Conservation (phyloP, 176 grass and related monocot species). For the Neostapfia colusana region DNA sequence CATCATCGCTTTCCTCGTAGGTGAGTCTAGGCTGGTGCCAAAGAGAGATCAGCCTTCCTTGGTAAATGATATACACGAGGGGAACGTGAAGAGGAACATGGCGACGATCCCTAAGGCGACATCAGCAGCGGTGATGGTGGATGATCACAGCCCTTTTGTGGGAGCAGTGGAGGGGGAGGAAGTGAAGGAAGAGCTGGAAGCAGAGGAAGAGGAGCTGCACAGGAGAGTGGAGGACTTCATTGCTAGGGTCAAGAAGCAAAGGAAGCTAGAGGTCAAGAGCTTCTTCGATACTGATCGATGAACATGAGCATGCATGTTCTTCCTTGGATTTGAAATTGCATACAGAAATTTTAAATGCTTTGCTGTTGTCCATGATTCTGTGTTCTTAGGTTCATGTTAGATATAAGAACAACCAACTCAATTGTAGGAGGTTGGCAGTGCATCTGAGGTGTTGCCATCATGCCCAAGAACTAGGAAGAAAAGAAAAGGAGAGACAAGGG, state of each 20-base stretch:
- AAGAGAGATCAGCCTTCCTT: slow-evolving; percentile 29
- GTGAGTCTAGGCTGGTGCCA: slow-evolving; percentile 60
- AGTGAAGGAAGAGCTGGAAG: slow-evolving; percentile 36
- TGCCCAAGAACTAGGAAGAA: slow-evolving; percentile 32
- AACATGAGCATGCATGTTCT: neutral
- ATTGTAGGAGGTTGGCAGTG: slow-evolving; percentile 34
- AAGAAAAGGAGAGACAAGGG: slow-evolving; percentile 27
- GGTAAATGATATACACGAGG: slow-evolving; percentile 51
- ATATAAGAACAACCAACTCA: slow-evolving; percentile 26
- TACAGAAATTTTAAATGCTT: slow-evolving; percentile 33
- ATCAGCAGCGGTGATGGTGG: neutral
- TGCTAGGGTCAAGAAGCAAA: slow-evolving; percentile 82
- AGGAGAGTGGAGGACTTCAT: slow-evolving; percentile 95
- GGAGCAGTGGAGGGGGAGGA: slow-evolving; percentile 29
- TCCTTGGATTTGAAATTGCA: neutral
- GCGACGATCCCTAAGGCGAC: neutral
- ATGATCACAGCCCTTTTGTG: slow-evolving; percentile 16
- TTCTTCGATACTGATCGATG: slow-evolving; percentile 55
- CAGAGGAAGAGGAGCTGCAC: slow-evolving; percentile 58
- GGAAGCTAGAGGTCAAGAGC: slow-evolving; percentile 70
- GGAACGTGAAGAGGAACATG: slow-evolving; percentile 50
- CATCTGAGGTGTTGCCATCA: slow-evolving; percentile 15
- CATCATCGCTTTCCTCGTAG: slow-evolving; percentile 78
- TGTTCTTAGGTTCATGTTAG: slow-evolving; percentile 26
- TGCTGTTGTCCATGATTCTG: slow-evolving; percentile 17